Conservation (phyloP, 208 protist species). For the Vickermania ingenoplastis region DNA sequence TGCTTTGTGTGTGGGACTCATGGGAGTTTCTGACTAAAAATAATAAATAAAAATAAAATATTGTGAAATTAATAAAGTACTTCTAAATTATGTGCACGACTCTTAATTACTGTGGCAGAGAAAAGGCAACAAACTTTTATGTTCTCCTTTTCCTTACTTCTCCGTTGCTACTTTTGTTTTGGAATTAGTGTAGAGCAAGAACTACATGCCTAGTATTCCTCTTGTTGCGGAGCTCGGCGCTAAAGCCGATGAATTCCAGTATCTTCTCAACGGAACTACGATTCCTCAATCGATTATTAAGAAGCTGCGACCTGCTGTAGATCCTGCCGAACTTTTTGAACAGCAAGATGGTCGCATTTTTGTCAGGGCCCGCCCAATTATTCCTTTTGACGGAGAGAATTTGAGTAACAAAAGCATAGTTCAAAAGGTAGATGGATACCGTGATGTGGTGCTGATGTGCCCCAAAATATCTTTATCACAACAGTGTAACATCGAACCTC, state of each 20-base stretch:
- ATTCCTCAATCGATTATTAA: conserved; percentile 35
- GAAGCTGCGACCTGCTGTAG: conserved; percentile 44
- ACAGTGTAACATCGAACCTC: conserved; percentile 65
- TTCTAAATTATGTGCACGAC: background rate
- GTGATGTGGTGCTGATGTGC: conserved; percentile 75
- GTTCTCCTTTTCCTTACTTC: conserved; percentile 1
- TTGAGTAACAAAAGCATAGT: conserved; percentile 65
- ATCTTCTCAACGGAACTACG: conserved; percentile 53
- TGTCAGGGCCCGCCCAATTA: conserved; percentile 71
- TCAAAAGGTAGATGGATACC: conserved; percentile 57
- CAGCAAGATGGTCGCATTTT: conserved; percentile 81
- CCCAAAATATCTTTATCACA: conserved; percentile 79
- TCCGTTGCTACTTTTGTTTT: background rate
- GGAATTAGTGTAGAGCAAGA: background rate
- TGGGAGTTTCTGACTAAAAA: background rate
- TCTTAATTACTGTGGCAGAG: background rate
- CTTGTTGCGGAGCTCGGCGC: conserved; percentile 75
- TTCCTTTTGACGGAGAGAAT: conserved; percentile 68
- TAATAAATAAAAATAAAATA: background rate
- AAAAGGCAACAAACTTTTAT: background rate
- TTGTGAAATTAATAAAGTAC: background rate
- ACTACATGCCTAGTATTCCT: conserved; percentile 76
- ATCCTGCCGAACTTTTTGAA: conserved; percentile 72
- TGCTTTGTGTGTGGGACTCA: background rate
- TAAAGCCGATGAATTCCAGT: conserved; percentile 76